Evolutionary conservation across 495 filamentous ascomycete genomes (phyloP), one percentile per base, ranked within the genome.

Genomic region (Achaetomiella virescens): DNA sequence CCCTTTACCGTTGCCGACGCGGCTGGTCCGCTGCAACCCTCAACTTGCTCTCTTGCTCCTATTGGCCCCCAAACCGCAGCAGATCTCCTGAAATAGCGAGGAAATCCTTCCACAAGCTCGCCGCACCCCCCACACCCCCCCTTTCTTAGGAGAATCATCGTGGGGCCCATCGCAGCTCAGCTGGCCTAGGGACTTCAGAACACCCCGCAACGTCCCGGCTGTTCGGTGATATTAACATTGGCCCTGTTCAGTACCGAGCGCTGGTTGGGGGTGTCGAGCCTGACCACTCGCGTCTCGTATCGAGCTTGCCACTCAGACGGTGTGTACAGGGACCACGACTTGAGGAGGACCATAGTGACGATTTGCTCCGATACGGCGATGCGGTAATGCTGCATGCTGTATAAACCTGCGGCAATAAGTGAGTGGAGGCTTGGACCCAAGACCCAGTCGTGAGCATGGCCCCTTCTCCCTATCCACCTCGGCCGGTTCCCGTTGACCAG

Each of bases 31-130:
- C 27, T 49, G 47, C 17, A 50, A 27, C 47, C 43, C 40, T 40
- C 46, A 40, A 44, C 43, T 43, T 29, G 29, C 45, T 36, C 38
- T 38, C 24, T 25, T 35, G 20, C 50, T 49, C 51, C 35, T 38
- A 55, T 55, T 54, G 51, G 57, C 37, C 51, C 57, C 29, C 3
- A n/a, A 24, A n/a, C 27, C 29, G 27, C 27, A 31, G 27, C 38
- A 29, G 46, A 6, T 37, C 38, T 54, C 50, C 31, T 40, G 31
- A 52, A 54, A 46, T 1, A 9, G 35, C n/a, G 35, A 41, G 25
- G 33, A 35, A 58, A 58, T 58, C 55, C 55, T 58, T 52, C 55
- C 6, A 33, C 55, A 31, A 35, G 18, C 35, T 45, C 18, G 47
- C 38, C 10, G 29, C 9, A n/a, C 31, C 12, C 10, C 51, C n/a